These are phyloP conservation scores for Gamarada debralockiae DNA, from an alignment of 495 filamentous ascomycete species.

Conservation along the genomic window DNA sequence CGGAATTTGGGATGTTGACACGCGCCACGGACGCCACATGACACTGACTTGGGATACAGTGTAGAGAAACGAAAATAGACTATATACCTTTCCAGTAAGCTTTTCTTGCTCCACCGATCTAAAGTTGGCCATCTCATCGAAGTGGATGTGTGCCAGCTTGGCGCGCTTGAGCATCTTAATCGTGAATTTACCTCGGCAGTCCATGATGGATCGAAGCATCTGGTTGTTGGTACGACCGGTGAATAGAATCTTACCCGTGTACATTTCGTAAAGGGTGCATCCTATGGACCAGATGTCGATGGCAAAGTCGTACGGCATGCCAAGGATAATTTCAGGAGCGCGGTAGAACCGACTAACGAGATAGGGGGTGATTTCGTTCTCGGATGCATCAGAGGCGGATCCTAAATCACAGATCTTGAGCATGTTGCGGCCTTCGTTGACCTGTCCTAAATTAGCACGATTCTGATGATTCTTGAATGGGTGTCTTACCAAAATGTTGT, in stretches of 20 bases:
- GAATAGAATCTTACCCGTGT: conserved; percentile 96
- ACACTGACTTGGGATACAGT: conserved; percentile 4
- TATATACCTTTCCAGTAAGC: conserved; percentile 68
- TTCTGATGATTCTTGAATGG: conserved; percentile 25
- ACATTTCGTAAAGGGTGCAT: conserved; percentile 94
- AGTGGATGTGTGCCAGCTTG: conserved; percentile 68
- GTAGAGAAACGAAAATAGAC: conserved; percentile 18
- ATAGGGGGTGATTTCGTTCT: conserved; percentile 89
- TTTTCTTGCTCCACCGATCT: conserved; percentile 81
- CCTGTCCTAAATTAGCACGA: conserved; percentile 17
- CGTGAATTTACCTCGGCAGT: conserved; percentile 89
- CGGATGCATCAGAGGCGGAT: conserved; percentile 83
- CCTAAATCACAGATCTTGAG: conserved; percentile 96
- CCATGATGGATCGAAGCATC: conserved; percentile 94
- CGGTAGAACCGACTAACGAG: conserved; percentile 96
- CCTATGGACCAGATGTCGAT: conserved; percentile 98
- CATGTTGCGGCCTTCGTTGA: conserved; percentile 77
- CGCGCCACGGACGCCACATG: conserved; percentile 19
- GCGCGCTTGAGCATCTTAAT: conserved; percentile 81
- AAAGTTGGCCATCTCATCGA: conserved; percentile 85
- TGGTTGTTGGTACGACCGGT: conserved; percentile 94
- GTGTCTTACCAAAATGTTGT: conserved; percentile 74
- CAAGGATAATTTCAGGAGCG: conserved; percentile 93
- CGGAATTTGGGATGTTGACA: background rate
- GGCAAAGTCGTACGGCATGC: conserved; percentile 89